Base-by-base conservation (phyloP, 495 filamentous ascomycete species). In the Podospora didyma region DNA sequence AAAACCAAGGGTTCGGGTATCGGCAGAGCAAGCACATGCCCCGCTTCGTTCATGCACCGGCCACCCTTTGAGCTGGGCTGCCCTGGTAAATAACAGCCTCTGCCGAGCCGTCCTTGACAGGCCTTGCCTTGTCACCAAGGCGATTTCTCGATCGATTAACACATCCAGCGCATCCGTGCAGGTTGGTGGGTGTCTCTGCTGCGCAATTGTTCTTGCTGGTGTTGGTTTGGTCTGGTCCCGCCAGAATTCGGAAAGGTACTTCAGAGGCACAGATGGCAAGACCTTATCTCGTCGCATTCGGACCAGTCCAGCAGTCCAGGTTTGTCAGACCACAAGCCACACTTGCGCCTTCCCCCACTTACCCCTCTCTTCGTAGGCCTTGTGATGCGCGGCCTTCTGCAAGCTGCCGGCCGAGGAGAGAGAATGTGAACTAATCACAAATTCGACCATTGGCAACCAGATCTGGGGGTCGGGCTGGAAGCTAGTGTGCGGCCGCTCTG, bases 21-120 rank as follows among this genome's bases (percentile, higher is more conserved):
- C 46, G 46, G 46, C 46, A 48, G n/a, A 16, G 39, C 26, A 31
- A 31, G 26, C 4, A 31, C 26, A 31, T 4, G 26, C 26, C 26
- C 26, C 26, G 26, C 26, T 31, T 31, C 34, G 50, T 48, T 49
- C 42, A 54, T 59, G 56, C 50, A 59, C 49, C 46, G 50, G 23
- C 56, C 56, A 48, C 44, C 34, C 22, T 39, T 34, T 39, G 53
- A 22, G n/a, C 53, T 46, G 53, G 49, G 44, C 20, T 22, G 23
- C 41, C 56, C 50, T 24, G 42, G 28, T 34, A 39, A 48, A 14
- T 10, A 48, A 22, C 26, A 17, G 22, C 11, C 49, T 14, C 39
- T 42, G 12, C 39, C 14, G 39, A 17, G 39, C 39, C n/a, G 12
- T 42, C 39, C 14, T 17, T 42, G 39, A 42, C 39, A 42, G 39